Conservation (phyloP, 306 rosid genomes). For the Herpetospermum pedunculosum region DNA sequence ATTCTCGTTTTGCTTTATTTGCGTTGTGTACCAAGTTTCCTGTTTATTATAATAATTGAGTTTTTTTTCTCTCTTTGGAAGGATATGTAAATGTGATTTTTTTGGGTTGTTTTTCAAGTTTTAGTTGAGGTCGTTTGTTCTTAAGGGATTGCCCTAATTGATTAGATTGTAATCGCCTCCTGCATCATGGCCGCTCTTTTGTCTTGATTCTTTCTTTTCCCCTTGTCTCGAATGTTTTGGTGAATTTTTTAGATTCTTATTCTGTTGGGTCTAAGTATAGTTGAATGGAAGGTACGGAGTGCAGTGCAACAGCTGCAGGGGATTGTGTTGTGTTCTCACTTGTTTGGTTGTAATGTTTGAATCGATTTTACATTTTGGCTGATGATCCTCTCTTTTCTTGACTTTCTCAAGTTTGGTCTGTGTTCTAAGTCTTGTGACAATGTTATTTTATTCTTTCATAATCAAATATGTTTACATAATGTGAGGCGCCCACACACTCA, state of each 20-base stretch:
- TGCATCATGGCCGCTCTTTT: not conserved
- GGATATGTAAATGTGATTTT: not conserved
- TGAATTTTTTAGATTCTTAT: not conserved
- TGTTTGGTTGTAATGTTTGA: not conserved
- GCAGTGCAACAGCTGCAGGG: not conserved
- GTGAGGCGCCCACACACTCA: not conserved
- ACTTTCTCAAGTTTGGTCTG: not conserved
- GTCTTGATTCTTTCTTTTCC: not conserved
- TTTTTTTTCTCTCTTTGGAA: not conserved
- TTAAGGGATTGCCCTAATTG: not conserved
- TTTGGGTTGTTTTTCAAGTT: not conserved
- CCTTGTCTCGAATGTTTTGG: not conserved
- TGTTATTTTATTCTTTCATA: not conserved
- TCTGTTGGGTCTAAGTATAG: not conserved
- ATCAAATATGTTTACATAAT: not conserved
- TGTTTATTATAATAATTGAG: not conserved
- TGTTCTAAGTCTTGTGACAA: not conserved
- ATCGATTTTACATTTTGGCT: not conserved
- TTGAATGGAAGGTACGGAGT: not conserved
- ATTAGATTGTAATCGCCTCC: not conserved
- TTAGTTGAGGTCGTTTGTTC: not conserved
- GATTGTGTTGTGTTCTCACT: not conserved
- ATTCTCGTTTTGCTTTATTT: not conserved
- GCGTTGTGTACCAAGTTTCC: not conserved
- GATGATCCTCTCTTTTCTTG: not conserved